Evolutionary conservation across 371 early-diverging fungal genomes (phyloP).

Genomic region (Rhizopus delemar): DNA sequence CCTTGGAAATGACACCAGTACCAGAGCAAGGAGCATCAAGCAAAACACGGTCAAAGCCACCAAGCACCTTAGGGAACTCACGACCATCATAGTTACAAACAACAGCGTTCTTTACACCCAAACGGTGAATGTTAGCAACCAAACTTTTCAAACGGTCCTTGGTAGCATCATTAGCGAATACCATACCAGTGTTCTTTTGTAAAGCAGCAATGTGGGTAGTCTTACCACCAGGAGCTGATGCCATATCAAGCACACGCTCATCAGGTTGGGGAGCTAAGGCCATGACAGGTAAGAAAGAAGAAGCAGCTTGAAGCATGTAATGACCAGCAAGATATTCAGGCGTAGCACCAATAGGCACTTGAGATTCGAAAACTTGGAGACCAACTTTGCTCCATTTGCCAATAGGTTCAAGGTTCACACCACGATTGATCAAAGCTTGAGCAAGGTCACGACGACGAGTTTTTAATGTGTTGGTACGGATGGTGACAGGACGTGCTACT

Average conservation of each 20-base stretch:
- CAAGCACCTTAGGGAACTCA: constrained; percentile 92
- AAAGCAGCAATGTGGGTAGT: constrained; percentile 94
- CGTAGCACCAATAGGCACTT: constrained; percentile 95
- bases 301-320: constrained; percentile 98
- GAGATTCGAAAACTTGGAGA: constrained; percentile 87
- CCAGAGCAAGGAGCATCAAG: constrained; percentile 99
- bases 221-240: constrained; percentile 99
- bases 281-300: constrained; percentile 98
- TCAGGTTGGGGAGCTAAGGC: constrained; percentile 93
- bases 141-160: constrained; percentile 92
- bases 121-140: constrained; percentile 93
- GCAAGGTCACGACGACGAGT: constrained; percentile 95
- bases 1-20: constrained; percentile 99
- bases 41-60: constrained; percentile 97
- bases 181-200: constrained; percentile 97
- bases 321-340: constrained; percentile 99
- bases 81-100: constrained; percentile 98
- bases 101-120: constrained; percentile 93
- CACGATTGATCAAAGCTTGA: constrained; percentile 92
- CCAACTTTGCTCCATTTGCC: constrained; percentile 95
- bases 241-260: constrained; percentile 98
- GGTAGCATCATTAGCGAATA: constrained; percentile 98
- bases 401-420: constrained; percentile 97
- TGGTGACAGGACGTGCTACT: constrained; percentile 94
- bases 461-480: constrained; percentile 96